Conservation (phyloP, 2,329 filamentous ascomycete genomes). For the Calonectria pteridis region DNA sequence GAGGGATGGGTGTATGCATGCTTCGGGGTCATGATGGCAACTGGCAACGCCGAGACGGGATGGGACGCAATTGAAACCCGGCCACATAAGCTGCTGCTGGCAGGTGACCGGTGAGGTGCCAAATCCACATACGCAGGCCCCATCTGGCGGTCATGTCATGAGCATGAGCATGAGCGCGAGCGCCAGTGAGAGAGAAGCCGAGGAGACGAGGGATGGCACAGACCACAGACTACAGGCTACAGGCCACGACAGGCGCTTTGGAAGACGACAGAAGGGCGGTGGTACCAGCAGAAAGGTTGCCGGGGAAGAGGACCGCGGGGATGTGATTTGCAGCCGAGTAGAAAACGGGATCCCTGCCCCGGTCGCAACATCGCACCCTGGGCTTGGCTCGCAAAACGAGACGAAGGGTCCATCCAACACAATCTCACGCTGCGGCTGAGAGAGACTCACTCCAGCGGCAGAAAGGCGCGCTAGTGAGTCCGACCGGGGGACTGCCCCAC, state of each 20-base stretch:
- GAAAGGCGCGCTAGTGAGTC: constrained; percentile 23
- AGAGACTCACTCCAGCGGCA: constrained; percentile 4
- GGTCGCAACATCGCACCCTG: not conserved
- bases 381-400: not conserved
- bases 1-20: not conserved
- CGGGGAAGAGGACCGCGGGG: constrained; percentile 1
- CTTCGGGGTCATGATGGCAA: not conserved
- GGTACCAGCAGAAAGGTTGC: not conserved
- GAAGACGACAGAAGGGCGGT: not conserved
- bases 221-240: not conserved
- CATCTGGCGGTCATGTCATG: not conserved
- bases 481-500: constrained; percentile 47
- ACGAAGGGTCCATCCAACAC: not conserved
- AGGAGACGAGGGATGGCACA: constrained; percentile 6
- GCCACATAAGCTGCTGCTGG: not conserved
- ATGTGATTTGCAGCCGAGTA: constrained; percentile 7
- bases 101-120: not conserved
- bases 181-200: not conserved
- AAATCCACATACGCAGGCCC: not conserved
- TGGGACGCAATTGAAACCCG: not conserved
- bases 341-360: not conserved
- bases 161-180: not conserved
- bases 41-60: not conserved
- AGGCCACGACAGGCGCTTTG: not conserved
- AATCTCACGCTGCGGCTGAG: constrained; percentile 4